These are phyloP conservation scores for Kwoniella bestiolae DNA, from an alignment of 768 basidiomycete species.

Conservation along the genomic window DNA sequence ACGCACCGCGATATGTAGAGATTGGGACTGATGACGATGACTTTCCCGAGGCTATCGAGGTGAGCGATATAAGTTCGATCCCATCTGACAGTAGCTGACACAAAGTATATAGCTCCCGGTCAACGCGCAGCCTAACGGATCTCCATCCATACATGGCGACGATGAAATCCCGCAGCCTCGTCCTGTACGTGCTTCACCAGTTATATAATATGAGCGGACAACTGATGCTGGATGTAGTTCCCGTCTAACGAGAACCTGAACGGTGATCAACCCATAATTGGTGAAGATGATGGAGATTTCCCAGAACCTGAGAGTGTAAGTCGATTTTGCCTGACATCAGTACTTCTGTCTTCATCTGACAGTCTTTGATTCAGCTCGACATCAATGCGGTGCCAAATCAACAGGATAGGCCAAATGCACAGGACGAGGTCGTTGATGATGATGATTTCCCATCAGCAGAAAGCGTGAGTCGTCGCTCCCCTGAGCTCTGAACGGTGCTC, in stretches of 20 bases:
- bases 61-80: background rate
- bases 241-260: background rate
- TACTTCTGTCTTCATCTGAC: no score
- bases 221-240: background rate
- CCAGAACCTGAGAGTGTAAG: conserved; percentile 12
- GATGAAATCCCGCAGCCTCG: no score
- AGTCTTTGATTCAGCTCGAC: no score
- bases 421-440: background rate
- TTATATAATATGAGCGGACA: background rate
- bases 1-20: background rate
- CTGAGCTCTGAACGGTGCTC: no score
- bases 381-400: no score
- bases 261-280: background rate
- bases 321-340: background rate
- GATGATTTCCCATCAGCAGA: no score
- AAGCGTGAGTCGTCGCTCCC: no score
- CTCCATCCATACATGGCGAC: no score
- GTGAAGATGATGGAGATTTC: conserved; percentile 12
- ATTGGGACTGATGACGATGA: background rate
- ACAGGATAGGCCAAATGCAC: background rate
- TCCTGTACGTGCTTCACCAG: no score
- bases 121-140: no score
- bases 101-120: background rate
- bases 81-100: background rate
- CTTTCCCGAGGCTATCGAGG: background rate